These are phyloP conservation scores for Theobroma cacao DNA, from an alignment of 345 rosid genomes.

Conservation along the genomic window DNA sequence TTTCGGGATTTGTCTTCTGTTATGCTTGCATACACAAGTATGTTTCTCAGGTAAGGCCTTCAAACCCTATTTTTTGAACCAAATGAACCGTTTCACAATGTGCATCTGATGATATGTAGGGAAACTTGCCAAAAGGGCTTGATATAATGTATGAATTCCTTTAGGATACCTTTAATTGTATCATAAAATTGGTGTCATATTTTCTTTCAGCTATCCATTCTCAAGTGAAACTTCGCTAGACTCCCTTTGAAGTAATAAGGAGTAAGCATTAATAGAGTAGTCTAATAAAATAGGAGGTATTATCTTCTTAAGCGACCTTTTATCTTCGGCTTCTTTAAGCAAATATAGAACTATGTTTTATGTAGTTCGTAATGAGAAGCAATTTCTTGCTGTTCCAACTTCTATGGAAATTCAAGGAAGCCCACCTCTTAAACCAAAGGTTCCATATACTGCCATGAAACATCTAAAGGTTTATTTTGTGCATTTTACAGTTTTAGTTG, in stretches of 20 bases:
- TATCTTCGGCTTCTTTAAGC: background rate
- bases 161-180: background rate
- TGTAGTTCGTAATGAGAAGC: background rate
- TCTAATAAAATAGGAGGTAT: background rate
- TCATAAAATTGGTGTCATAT: background rate
- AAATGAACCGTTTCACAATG: background rate
- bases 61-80: background rate
- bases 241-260: background rate
- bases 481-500: background rate
- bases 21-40: slow-evolving; percentile 95
- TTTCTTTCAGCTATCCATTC: background rate
- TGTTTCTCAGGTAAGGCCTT: slow-evolving; percentile 69
- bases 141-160: background rate
- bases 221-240: background rate
- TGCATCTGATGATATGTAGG: background rate
- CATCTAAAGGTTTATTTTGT: background rate
- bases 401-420: background rate
- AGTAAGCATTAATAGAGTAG: background rate
- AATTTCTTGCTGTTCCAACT: background rate
- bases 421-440: background rate
- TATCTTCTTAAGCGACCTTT: background rate
- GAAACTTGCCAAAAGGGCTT: slow-evolving; percentile 1
- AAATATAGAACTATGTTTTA: background rate
- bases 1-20: slow-evolving; percentile 95
- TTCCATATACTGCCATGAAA: background rate